phyloP scores from a whole-genome alignment of 192 early-diverging fungal genomes.

The Entomortierella beljakovae region DNA sequence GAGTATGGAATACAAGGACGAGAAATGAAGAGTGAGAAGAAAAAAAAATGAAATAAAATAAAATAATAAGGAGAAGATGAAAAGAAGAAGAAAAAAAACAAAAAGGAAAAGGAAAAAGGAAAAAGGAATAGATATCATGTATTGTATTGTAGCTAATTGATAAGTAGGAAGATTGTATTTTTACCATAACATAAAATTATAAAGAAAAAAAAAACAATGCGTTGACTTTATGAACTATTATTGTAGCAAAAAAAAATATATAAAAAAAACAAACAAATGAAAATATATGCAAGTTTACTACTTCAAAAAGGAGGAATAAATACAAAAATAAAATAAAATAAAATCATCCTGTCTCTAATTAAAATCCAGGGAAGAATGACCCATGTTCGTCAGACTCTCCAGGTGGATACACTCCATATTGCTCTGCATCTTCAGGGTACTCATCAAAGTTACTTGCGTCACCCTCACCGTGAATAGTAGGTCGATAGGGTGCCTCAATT shows the following conservation, averaged over 20 bases:
- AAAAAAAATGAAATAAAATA: constrained; percentile 4
- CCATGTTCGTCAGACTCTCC: constrained; percentile 44
- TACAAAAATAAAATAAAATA: not conserved
- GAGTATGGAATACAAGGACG: not conserved
- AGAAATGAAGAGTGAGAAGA: not conserved
- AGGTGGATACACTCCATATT: constrained; percentile 56
- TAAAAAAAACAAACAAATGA: no score
- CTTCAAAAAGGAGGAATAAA: not conserved
- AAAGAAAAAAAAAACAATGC: no score
- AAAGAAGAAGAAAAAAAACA: constrained; percentile 5
- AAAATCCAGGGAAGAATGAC: constrained; percentile 45
- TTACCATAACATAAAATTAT: no score
- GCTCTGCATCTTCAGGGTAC: constrained; percentile 63
- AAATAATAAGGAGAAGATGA: not conserved
- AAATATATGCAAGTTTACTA: no score
- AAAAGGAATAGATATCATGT: not conserved
- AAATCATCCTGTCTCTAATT: not conserved
- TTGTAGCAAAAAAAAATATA: no score
- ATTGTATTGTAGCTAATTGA: no score
- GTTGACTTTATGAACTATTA: no score
- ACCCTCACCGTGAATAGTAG: constrained; percentile 81
- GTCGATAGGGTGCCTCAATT: constrained; percentile 89
- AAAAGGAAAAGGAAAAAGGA: not conserved
- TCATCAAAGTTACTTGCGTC: constrained; percentile 86
- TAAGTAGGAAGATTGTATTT: no score